Evolutionary conservation across 371 early-diverging fungal genomes (phyloP).

Genomic region (Mucor lusitanicus): DNA sequence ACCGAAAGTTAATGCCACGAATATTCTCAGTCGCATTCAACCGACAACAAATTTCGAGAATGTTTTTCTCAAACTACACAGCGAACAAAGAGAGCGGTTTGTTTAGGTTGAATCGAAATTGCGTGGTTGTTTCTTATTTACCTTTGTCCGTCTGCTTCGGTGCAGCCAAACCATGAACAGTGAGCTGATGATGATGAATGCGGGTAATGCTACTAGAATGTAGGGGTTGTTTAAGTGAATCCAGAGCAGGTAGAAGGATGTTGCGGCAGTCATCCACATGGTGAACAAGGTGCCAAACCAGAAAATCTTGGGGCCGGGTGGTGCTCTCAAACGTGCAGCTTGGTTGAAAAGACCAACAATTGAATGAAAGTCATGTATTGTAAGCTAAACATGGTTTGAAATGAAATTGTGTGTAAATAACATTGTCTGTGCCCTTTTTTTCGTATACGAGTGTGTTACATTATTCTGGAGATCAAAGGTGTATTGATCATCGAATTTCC

Average conservation of each 20-base stretch:
- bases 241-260: slow-evolving; percentile 25
- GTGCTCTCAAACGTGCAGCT: slow-evolving; percentile 22
- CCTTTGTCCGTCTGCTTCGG: slow-evolving; percentile 23
- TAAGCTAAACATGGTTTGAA: slow-evolving; percentile 22
- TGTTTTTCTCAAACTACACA: slow-evolving; percentile 41
- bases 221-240: slow-evolving; percentile 10
- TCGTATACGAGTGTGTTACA: slow-evolving; percentile 13
- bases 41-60: slow-evolving; percentile 39
- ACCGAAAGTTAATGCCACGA: slow-evolving; percentile 46
- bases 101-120: neutral
- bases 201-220: slow-evolving; percentile 23
- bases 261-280: slow-evolving; percentile 27
- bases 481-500: slow-evolving; percentile 49
- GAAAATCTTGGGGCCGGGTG: slow-evolving; percentile 28
- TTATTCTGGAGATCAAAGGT: slow-evolving; percentile 45
- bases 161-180: slow-evolving; percentile 28
- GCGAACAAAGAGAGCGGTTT: neutral
- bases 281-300: slow-evolving; percentile 24
- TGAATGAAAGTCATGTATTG: slow-evolving; percentile 31
- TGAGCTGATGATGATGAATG: slow-evolving; percentile 23
- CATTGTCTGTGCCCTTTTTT: slow-evolving; percentile 8
- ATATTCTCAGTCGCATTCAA: slow-evolving; percentile 55
- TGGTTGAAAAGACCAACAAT: slow-evolving; percentile 39
- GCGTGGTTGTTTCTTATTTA: slow-evolving; percentile 6
- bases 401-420: slow-evolving; percentile 8